Conservation (phyloP, 805 yeast species). For the Wickerhamomyces hampshirensis region DNA sequence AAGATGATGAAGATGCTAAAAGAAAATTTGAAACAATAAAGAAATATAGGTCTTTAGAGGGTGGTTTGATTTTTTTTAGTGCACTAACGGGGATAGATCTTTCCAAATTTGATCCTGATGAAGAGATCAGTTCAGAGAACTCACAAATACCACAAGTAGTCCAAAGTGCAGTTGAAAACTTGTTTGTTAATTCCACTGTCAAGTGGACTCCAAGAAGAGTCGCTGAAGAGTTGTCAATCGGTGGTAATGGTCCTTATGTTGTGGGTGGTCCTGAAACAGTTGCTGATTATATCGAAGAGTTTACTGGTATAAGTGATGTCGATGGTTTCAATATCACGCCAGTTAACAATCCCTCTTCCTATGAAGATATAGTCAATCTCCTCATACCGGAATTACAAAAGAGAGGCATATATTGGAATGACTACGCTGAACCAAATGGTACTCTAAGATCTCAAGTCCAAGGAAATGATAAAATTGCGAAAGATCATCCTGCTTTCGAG, state of each 20-base stretch:
- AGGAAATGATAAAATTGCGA: slow-evolving; percentile 4
- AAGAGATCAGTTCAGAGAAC: slow-evolving; percentile 21
- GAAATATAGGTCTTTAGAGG: slow-evolving; percentile 36
- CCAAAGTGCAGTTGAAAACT: slow-evolving; percentile 27
- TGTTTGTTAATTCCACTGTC: slow-evolving; percentile 20
- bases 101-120: slow-evolving; percentile 27
- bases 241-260: slow-evolving; percentile 29
- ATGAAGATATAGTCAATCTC: slow-evolving; percentile 35
- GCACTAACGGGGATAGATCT: slow-evolving; percentile 44
- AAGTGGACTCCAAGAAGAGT: slow-evolving; percentile 24
- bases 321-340: slow-evolving; percentile 42
- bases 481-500: slow-evolving; percentile 6
- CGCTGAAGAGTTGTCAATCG: slow-evolving; percentile 27
- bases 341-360: slow-evolving; percentile 34
- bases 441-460: slow-evolving; percentile 11
- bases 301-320: slow-evolving; percentile 34
- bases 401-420: slow-evolving; percentile 34
- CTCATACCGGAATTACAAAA: slow-evolving; percentile 35
- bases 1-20: slow-evolving; percentile 37
- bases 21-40: too few species aligned
- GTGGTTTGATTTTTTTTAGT: slow-evolving; percentile 39
- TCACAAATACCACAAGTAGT: slow-evolving; percentile 25
- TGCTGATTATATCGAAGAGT: slow-evolving; percentile 36
- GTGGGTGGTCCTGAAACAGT: slow-evolving; percentile 34
- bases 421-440: slow-evolving; percentile 25